Conservation (phyloP, 129 eudicot genomes). For the Kitagawia praeruptora region DNA sequence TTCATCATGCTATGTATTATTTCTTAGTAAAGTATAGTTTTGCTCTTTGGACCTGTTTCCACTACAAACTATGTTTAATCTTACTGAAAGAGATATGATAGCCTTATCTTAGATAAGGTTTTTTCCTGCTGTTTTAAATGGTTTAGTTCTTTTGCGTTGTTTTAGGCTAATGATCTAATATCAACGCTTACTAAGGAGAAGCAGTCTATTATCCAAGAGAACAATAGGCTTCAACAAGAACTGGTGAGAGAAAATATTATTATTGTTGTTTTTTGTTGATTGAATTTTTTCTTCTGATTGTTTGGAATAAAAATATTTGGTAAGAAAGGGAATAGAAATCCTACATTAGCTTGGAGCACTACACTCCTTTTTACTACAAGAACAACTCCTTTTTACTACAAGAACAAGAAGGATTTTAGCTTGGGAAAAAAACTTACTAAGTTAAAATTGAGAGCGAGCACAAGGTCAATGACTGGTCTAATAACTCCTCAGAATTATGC, state of each 20-base stretch:
- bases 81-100: background rate
- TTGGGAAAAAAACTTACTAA: too few relatives aligned
- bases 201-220: conserved; percentile 13
- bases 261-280: background rate
- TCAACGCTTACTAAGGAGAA: conserved; percentile 13
- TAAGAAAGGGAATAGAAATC: too few relatives aligned
- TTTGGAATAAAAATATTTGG: background rate
- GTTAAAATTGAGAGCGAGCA: background rate
- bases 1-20: background rate
- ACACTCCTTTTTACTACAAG: too few relatives aligned
- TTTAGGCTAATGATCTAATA: conserved; percentile 20
- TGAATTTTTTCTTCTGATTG: background rate
- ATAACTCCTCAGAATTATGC: background rate
- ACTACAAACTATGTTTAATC: too few relatives aligned
- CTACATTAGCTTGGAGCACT: background rate
- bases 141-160: background rate
- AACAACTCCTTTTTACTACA: background rate
- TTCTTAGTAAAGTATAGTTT: background rate
- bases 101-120: too few relatives aligned
- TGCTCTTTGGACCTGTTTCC: background rate
- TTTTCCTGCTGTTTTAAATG: background rate
- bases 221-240: conserved; percentile 18
- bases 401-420: background rate
- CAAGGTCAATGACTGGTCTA: background rate
- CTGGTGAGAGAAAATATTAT: conserved; percentile 14